Percentiles rank a stretch among this genome's conserved stretches.
Evolutionary conservation across 192 early-diverging fungal genomes (phyloP).

Genomic region (Phycomyces blakesleeanus): DNA sequence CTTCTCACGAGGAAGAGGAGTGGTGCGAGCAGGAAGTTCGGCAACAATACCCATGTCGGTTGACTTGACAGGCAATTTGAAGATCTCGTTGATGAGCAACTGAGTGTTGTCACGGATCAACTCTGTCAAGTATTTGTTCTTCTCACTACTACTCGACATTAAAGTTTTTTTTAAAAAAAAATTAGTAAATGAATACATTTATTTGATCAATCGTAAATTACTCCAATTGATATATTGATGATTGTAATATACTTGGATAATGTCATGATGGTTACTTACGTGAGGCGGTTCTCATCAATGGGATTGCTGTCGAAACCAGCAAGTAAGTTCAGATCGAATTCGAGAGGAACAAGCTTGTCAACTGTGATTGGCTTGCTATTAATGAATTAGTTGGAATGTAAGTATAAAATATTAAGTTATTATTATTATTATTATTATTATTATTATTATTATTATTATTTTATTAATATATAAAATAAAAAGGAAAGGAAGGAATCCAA

Average conservation of each 20-base stretch:
- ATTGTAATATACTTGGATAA: conserved; percentile 1
- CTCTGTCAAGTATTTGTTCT: conserved; percentile 55
- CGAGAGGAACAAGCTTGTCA: conserved; percentile 76
- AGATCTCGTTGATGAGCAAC: conserved; percentile 85
- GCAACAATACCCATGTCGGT: conserved; percentile 77
- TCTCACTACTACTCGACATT: conserved; percentile 25
- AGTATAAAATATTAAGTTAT: too few species aligned
- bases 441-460: too few species aligned
- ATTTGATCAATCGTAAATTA: too few species aligned
- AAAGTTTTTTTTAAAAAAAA: too few species aligned
- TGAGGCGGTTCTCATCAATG: conserved; percentile 60
- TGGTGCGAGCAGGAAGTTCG: conserved; percentile 63
- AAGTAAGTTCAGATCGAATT: conserved; percentile 86
- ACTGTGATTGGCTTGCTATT: conserved; percentile 70
- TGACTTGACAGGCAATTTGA: conserved; percentile 66
- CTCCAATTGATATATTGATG: too few species aligned
- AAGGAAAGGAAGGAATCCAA: too few species aligned
- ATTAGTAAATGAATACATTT: too few species aligned
- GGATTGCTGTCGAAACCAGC: conserved; percentile 79
- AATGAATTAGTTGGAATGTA: not conserved
- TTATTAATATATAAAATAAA: too few species aligned
- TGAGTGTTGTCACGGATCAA: conserved; percentile 80
- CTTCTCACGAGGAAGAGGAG: conserved; percentile 83
- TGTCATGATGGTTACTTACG: conserved; percentile 30
- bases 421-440: too few species aligned